phyloP scores from a whole-genome alignment of 1,139 yeast species.

The Geotrichum fermentans region DNA sequence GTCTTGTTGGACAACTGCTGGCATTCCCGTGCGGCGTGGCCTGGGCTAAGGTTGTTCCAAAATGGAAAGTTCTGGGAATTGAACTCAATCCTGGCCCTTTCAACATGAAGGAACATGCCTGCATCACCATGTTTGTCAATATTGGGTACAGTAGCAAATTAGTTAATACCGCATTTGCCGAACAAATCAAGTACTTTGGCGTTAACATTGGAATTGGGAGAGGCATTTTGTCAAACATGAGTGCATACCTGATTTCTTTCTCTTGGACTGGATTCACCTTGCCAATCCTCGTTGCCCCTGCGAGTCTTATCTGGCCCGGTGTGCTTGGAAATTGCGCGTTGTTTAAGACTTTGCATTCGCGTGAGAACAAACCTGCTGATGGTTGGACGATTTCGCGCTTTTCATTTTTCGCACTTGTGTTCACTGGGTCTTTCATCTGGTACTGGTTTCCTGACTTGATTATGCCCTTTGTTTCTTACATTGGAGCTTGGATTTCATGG shows the following conservation, averaged over 20 bases:
- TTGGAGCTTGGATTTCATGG: constrained; percentile 36
- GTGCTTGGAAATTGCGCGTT: constrained; percentile 31
- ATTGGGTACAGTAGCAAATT: constrained; percentile 48
- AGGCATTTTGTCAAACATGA: constrained; percentile 43
- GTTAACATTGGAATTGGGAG: constrained; percentile 43
- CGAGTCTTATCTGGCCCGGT: constrained; percentile 51
- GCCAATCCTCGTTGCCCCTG: constrained; percentile 47
- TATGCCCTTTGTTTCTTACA: constrained; percentile 42
- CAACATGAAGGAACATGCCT: constrained; percentile 52
- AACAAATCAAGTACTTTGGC: constrained; percentile 37
- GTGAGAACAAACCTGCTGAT: constrained; percentile 29
- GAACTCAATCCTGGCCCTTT: constrained; percentile 50
- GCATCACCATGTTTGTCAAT: constrained; percentile 47
- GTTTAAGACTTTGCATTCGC: constrained; percentile 47
- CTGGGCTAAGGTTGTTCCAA: constrained; percentile 43
- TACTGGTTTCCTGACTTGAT: constrained; percentile 47
- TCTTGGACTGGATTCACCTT: constrained; percentile 51
- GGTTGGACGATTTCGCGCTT: constrained; percentile 44
- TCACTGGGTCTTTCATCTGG: constrained; percentile 40
- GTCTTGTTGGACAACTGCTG: constrained; percentile 48
- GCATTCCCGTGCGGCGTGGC: constrained; percentile 49
- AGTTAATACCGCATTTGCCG: constrained; percentile 36
- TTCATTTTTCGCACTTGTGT: constrained; percentile 37
- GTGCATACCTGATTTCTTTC: constrained; percentile 31
- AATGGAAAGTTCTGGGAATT: constrained; percentile 37